A percentile compares a stretch with the other conserved stretches of the same genome.
These are phyloP conservation scores for Nothophytophthora sp. DNA, from an alignment of 352 stramenopile genomes.

Conservation along the genomic window DNA sequence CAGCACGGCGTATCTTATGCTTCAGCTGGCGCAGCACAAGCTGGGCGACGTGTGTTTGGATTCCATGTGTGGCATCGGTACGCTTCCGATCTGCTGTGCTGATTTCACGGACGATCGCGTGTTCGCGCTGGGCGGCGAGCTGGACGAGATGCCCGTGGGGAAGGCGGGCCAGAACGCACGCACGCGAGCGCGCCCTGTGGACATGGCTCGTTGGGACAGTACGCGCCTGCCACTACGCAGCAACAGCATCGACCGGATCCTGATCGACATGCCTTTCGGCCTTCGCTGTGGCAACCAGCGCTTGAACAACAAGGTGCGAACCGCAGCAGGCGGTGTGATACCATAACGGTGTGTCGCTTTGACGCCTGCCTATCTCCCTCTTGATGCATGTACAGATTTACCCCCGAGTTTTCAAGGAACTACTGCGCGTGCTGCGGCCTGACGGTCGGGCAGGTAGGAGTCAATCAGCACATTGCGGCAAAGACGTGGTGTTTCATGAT, in stretches of 20 bases:
- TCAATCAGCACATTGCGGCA: neutral
- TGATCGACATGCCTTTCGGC: slow-evolving; percentile 84
- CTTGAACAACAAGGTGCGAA: slow-evolving; percentile 61
- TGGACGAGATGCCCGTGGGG: slow-evolving; percentile 48
- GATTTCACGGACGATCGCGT: slow-evolving; percentile 51
- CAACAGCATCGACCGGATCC: slow-evolving; percentile 55
- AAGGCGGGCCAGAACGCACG: slow-evolving; percentile 61
- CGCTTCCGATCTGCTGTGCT: slow-evolving; percentile 65
- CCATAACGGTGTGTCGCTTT: too few species aligned
- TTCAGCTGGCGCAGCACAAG: slow-evolving; percentile 57
- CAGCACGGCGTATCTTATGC: slow-evolving; percentile 75
- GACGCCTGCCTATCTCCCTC: too few species aligned
- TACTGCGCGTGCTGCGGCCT: slow-evolving; percentile 59
- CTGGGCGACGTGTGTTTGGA: slow-evolving; percentile 70
- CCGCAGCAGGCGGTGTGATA: too few species aligned
- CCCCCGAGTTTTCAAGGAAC: slow-evolving; percentile 72
- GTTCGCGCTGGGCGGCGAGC: slow-evolving; percentile 67
- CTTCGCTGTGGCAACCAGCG: slow-evolving; percentile 72
- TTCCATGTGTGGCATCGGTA: slow-evolving; percentile 83
- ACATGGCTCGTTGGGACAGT: slow-evolving; percentile 70
- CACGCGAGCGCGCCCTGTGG: slow-evolving; percentile 31
- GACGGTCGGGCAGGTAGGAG: slow-evolving; percentile 47
- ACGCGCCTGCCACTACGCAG: slow-evolving; percentile 54
- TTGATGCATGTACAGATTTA: slow-evolving; percentile 73
- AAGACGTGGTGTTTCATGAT: too few species aligned